Evolutionary conservation across 139 green algal species (phyloP), one percentile per base, ranked within the genome.

Genomic region (Ettlia oleoabundans): DNA sequence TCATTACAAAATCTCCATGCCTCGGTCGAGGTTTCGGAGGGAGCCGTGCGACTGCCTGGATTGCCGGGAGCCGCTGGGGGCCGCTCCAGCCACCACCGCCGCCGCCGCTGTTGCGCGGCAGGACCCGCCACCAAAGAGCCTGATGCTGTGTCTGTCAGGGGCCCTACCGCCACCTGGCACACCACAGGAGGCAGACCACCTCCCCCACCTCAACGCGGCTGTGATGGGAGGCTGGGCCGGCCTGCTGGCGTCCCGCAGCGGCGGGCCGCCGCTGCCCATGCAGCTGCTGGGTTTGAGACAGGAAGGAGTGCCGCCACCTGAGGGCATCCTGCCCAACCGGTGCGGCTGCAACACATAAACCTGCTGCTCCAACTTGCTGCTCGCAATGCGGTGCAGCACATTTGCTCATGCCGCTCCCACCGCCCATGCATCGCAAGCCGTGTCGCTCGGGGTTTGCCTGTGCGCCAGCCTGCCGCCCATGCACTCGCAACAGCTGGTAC

Each of bases 111-210:
- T 64, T 3, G 87, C 84, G 0, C 53, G 76, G 32, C 86, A 89
- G n/a, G 80, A 87, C 32, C 86, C 86, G 77, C 84, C 86, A 38
- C 89, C 91, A 40, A 93, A 94, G 66, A 89, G 73, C 38, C 30
- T 94, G 15, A 9, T 94, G 32, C 40, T 94, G 22, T 80, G 72
- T 41, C 68, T 80, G 1, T 80, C 77, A 3, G 83, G 86, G 2
- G 19, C 71, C 2, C 24, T 86, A 24, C 21, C 68, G 22, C 28
- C 26, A 37, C n/a, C 26, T 2, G 35, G 26, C 74, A 89, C 4
- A 4, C 33, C 1, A 62, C 42, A 33, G 61, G 33, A 38, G 26
- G 51, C 70, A 1, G 24, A 9, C 55, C 30, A 77, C 9, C 38
- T 91, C 8, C 90, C 88, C 5, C 86, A 93, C 47, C 84, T 92